Conservation (phyloP, 2,329 filamentous ascomycete genomes). For the Epichloe brachyelytri region DNA sequence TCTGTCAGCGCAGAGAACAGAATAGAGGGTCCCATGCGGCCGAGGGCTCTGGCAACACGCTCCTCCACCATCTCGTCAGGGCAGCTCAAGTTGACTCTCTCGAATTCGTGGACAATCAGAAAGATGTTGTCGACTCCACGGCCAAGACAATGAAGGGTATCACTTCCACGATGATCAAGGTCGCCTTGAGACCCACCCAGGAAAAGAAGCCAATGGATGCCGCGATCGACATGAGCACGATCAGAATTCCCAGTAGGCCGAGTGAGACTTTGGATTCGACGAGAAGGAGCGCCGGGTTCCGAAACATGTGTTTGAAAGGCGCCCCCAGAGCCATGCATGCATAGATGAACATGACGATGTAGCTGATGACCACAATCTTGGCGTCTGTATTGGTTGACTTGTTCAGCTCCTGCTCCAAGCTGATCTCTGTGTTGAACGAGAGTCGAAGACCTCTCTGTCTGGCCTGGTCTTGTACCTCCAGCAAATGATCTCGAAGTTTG, state of each 20-base stretch:
- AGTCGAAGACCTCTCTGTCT: slow-evolving; percentile 63
- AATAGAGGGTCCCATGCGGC: slow-evolving; percentile 93
- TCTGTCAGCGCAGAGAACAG: slow-evolving; percentile 90
- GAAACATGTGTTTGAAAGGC: slow-evolving; percentile 63
- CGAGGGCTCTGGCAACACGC: slow-evolving; percentile 75
- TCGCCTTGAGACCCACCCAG: slow-evolving; percentile 82
- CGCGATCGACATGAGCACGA: slow-evolving; percentile 94
- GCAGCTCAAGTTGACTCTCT: slow-evolving; percentile 83
- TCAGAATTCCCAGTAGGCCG: slow-evolving; percentile 86
- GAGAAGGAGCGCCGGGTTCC: slow-evolving; percentile 70
- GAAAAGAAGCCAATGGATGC: slow-evolving; percentile 93
- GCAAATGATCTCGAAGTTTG: slow-evolving; percentile 58
- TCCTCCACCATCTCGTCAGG: slow-evolving; percentile 80
- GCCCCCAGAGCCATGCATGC: slow-evolving; percentile 87
- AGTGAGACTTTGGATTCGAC: slow-evolving; percentile 96
- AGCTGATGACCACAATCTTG: slow-evolving; percentile 92
- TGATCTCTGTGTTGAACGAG: slow-evolving; percentile 92
- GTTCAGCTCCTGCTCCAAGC: slow-evolving; percentile 88
- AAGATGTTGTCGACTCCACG: slow-evolving; percentile 98
- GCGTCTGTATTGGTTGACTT: slow-evolving; percentile 98
- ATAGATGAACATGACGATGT: slow-evolving; percentile 97
- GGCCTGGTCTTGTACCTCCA: slow-evolving; percentile 73
- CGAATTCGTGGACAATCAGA: slow-evolving; percentile 94
- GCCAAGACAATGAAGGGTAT: slow-evolving; percentile 95
- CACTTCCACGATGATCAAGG: slow-evolving; percentile 94